Base-by-base conservation (phyloP, 768 basidiomycete genomes). In the Goffeauzyma gilvescens region DNA sequence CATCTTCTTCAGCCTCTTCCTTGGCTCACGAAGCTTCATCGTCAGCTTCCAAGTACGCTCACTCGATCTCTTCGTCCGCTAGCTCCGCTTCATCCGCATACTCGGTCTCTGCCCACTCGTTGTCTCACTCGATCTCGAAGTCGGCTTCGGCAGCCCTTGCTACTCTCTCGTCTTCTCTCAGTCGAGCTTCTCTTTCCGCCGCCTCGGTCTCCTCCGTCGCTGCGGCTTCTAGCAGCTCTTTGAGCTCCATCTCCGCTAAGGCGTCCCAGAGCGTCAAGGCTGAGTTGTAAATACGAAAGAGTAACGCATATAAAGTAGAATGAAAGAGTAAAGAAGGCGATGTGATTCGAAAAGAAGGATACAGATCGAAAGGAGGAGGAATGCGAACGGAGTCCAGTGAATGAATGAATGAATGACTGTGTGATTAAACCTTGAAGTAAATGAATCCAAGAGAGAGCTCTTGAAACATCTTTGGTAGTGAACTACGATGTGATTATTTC, bases 221-320 rank as follows among this genome's bases (percentile, higher is more conserved):
- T 25, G 49, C 61, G 31, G 49, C 48, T 24, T 40, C 38, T 46
- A 54, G 51, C 32, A 45, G 53, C 36, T 53, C 49, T 28, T 50
- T 61, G 41, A 53, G 55, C 53, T 52, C 50, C 31, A 50, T 59
- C 18, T 51, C 49, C 14, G 60, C 55, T 34, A 52, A 51, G 31
- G 58, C 60, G 18, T 53, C 51, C 46, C 48, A 52, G 43, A 51
- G 46, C 23, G 59, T 55, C 42, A 60, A 63, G 57, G 51, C 46
- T 38, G 61, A 63, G 50, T 49, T 63, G 25, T 63, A 57, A 51
- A 47, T 31, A 36, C 18, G n/a, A n/a, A n/a, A 8, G 8, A 18
- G 33, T n/a, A n/a, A n/a, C n/a, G n/a, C n/a, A n/a, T n/a, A n/a
- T n/a, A n/a, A n/a, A n/a, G n/a, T n/a, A n/a, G n/a, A n/a, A n/a